Percentiles rank a stretch among this genome's conserved stretches.
These are phyloP conservation scores for Brassica carinata DNA, from an alignment of 345 rosid species.

Conservation along the genomic window DNA sequence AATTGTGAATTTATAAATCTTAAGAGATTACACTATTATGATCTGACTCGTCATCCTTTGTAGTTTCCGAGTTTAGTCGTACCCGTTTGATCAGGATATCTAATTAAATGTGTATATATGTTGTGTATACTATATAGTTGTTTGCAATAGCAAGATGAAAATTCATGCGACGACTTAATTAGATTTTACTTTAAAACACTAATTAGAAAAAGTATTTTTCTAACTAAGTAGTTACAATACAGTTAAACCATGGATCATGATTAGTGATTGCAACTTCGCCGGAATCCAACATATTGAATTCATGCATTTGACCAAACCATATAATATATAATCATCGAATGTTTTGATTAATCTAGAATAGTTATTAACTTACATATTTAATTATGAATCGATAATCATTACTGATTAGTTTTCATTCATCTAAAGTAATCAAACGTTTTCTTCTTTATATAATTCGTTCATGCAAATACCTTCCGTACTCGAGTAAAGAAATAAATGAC, in stretches of 20 bases:
- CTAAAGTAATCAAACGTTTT: neutral
- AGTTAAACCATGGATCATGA: neutral
- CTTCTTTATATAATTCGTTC: conserved; percentile 3
- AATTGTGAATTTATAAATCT: neutral
- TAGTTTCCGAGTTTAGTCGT: neutral
- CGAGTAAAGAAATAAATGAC: conserved; percentile 13
- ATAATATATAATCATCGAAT: neutral
- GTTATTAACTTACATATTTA: neutral
- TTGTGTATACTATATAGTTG: neutral
- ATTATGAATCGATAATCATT: neutral
- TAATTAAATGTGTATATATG: neutral
- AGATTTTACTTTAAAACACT: neutral
- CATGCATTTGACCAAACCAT: conserved; percentile 12
- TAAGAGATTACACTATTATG: neutral
- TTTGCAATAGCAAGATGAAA: neutral
- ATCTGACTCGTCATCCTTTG: neutral
- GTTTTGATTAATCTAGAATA: neutral
- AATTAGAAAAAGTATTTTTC: neutral
- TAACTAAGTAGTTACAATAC: neutral
- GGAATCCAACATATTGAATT: neutral
- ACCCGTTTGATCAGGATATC: neutral
- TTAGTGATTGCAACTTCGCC: neutral
- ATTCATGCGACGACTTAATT: neutral
- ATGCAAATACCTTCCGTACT: conserved; percentile 1
- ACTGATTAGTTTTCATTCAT: neutral